Conservation (phyloP, 1,284 basidiomycete genomes). For the Ustilago nuda region DNA sequence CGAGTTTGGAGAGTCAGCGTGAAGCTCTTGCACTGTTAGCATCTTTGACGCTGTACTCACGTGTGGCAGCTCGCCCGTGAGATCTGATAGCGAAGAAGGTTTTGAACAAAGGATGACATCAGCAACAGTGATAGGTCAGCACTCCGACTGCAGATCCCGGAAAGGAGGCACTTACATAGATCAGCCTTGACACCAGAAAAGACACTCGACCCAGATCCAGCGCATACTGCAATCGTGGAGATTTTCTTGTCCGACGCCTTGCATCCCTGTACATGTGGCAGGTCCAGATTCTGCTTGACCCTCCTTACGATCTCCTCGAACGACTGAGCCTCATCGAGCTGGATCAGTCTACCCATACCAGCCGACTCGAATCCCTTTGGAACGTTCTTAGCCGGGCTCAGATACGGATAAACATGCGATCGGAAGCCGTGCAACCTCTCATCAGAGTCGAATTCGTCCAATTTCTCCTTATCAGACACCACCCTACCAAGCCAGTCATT, state of each 20-base stretch:
- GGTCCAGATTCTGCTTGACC: constrained; percentile 48
- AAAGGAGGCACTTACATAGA: constrained; percentile 45
- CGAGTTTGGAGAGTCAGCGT: background rate
- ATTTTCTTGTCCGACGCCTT: constrained; percentile 42
- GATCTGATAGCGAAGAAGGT: constrained; percentile 18
- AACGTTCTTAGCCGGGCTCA: constrained; percentile 21
- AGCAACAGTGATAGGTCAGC: background rate
- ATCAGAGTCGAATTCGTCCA: constrained; percentile 18
- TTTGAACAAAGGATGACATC: background rate
- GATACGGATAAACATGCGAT: constrained; percentile 4
- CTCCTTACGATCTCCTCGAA: constrained; percentile 43
- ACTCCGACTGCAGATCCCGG: background rate
- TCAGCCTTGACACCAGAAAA: constrained; percentile 55
- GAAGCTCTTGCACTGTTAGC: no score
- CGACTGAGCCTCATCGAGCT: constrained; percentile 19
- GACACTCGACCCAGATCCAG: constrained; percentile 63
- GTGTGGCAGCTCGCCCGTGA: constrained; percentile 65
- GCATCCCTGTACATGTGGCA: constrained; percentile 41
- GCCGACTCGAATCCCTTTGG: constrained; percentile 36
- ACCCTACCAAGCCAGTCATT: constrained; percentile 72
- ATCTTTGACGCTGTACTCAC: constrained; percentile 28
- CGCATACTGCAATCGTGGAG: constrained; percentile 60
- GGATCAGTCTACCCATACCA: constrained; percentile 48
- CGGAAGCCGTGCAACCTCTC: constrained; percentile 10
- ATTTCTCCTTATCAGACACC: constrained; percentile 28